A percentile compares a stretch with the other conserved stretches of the same genome.
These are phyloP conservation scores for Aspergillus carbonarius DNA, from an alignment of 2,329 filamentous ascomycete genomes.

Conservation along the genomic window DNA sequence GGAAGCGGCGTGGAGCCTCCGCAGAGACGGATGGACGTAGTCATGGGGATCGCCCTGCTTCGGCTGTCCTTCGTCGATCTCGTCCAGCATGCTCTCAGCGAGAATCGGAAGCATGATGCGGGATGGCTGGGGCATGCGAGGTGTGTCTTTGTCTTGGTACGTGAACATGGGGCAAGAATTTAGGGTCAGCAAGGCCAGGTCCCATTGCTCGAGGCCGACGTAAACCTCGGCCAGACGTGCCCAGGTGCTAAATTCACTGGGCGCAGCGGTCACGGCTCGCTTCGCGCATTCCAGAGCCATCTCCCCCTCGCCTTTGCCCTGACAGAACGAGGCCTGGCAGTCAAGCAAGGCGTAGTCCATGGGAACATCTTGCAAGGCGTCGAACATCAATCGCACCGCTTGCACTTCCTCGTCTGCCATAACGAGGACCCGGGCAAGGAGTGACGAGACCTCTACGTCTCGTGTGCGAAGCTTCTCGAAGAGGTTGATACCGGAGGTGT, in stretches of 20 bases:
- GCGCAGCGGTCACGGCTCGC: slow-evolving; percentile 88
- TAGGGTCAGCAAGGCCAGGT: slow-evolving; percentile 87
- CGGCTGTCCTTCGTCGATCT: slow-evolving; percentile 86
- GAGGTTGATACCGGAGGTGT: slow-evolving; percentile 91
- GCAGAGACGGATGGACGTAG: slow-evolving; percentile 79
- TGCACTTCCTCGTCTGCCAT: slow-evolving; percentile 98
- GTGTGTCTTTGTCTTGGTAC: slow-evolving; percentile 96
- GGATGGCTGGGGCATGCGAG: slow-evolving; percentile 88
- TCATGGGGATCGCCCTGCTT: slow-evolving; percentile 73
- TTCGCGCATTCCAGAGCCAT: slow-evolving; percentile 93
- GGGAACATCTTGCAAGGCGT: slow-evolving; percentile 83
- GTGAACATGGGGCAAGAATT: slow-evolving; percentile 99
- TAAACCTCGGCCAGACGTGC: slow-evolving; percentile 91
- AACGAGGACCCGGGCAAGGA: slow-evolving; percentile 86
- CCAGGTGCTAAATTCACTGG: slow-evolving; percentile 97
- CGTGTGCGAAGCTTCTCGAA: slow-evolving; percentile 92
- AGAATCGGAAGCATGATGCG: slow-evolving; percentile 85
- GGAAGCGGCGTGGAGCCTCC: slow-evolving; percentile 79
- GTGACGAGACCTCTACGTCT: slow-evolving; percentile 89
- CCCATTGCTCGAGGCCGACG: slow-evolving; percentile 92
- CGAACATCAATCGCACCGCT: slow-evolving; percentile 81
- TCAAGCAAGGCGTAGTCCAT: slow-evolving; percentile 99
- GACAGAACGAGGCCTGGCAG: slow-evolving; percentile 86
- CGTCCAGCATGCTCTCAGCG: slow-evolving; percentile 85
- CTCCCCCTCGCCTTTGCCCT: slow-evolving; percentile 81